Conservation (phyloP, 1,284 basidiomycete species). For the Cutaneotrichosporon spelunceum region DNA sequence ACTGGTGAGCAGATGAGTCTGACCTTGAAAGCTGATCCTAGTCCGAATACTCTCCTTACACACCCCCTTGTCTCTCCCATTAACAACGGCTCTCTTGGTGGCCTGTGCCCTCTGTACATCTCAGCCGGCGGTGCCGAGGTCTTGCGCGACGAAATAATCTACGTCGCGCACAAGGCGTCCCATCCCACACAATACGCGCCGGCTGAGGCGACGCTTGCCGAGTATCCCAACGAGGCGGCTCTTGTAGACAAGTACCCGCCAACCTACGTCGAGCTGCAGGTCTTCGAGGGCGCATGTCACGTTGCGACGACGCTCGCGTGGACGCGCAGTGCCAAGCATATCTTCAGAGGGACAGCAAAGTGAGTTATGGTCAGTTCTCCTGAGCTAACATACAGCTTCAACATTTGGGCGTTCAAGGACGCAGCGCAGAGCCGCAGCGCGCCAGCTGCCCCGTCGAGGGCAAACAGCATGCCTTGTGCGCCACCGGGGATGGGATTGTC, state of each 20-base stretch:
- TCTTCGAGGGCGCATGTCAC: slow-evolving; percentile 51
- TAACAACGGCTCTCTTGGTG: slow-evolving; percentile 55
- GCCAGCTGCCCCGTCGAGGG: not conserved
- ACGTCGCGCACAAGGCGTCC: slow-evolving; percentile 55
- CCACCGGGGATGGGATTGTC: not conserved
- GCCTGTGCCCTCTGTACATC: slow-evolving; percentile 55
- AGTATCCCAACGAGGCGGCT: slow-evolving; percentile 48
- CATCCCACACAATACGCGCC: slow-evolving; percentile 51
- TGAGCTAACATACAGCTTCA: slow-evolving; percentile 35
- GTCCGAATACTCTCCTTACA: slow-evolving; percentile 54
- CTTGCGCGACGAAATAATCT: slow-evolving; percentile 52
- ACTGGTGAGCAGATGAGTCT: slow-evolving; percentile 41
- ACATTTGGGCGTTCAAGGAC: slow-evolving; percentile 49
- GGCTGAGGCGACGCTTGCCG: slow-evolving; percentile 42
- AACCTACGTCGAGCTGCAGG: slow-evolving; percentile 55
- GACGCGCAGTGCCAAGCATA: slow-evolving; percentile 48
- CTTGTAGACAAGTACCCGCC: slow-evolving; percentile 51
- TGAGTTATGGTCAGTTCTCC: slow-evolving; percentile 22
- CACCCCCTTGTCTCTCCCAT: slow-evolving; percentile 56
- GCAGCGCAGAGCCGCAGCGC: slow-evolving; percentile 28
- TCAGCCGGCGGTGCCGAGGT: slow-evolving; percentile 54
- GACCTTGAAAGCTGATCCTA: slow-evolving; percentile 8
- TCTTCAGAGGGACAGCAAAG: slow-evolving; percentile 50
- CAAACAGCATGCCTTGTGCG: not conserved
- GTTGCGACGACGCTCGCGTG: slow-evolving; percentile 51